These are phyloP conservation scores for Chrysoporthe puriensis DNA, from an alignment of 2,329 filamentous ascomycete species.

Conservation along the genomic window DNA sequence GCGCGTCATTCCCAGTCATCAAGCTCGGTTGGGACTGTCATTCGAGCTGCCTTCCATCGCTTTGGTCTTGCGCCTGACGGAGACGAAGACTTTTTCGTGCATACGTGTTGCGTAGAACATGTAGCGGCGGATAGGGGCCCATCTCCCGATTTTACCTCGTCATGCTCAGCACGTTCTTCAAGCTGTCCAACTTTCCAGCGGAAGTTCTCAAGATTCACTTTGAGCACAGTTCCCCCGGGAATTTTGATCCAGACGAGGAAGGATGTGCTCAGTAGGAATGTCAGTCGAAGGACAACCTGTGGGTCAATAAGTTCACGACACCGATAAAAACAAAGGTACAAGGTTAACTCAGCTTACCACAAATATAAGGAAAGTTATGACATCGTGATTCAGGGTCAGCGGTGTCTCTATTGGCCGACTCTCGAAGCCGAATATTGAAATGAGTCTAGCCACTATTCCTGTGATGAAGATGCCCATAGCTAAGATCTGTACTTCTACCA, in stretches of 20 bases:
- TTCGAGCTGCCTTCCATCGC: not conserved
- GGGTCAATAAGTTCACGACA: not conserved
- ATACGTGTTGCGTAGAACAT: not conserved
- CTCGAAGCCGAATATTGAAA: not conserved
- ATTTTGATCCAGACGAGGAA: not conserved
- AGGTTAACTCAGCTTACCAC: not conserved
- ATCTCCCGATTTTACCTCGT: not conserved
- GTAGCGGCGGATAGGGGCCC: not conserved
- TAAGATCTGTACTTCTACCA: not conserved
- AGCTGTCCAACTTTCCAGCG: not conserved
- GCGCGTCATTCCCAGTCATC: not conserved
- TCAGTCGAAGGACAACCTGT: not conserved
- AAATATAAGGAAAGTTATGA: not conserved
- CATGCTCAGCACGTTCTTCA: not conserved
- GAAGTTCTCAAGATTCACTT: not conserved
- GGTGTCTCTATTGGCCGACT: not conserved
- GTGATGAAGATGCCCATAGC: not conserved
- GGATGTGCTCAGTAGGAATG: not conserved
- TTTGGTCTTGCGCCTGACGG: not conserved
- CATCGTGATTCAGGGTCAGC: not conserved
- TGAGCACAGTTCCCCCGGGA: not conserved
- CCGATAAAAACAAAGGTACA: not conserved
- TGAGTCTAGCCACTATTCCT: not conserved
- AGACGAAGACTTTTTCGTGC: not conserved
- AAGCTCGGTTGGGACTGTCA: not conserved